A percentile compares a stretch with the other conserved stretches of the same genome.
These are phyloP conservation scores for Blastomyces silverae DNA, from an alignment of 2,329 filamentous ascomycete species.

Conservation along the genomic window DNA sequence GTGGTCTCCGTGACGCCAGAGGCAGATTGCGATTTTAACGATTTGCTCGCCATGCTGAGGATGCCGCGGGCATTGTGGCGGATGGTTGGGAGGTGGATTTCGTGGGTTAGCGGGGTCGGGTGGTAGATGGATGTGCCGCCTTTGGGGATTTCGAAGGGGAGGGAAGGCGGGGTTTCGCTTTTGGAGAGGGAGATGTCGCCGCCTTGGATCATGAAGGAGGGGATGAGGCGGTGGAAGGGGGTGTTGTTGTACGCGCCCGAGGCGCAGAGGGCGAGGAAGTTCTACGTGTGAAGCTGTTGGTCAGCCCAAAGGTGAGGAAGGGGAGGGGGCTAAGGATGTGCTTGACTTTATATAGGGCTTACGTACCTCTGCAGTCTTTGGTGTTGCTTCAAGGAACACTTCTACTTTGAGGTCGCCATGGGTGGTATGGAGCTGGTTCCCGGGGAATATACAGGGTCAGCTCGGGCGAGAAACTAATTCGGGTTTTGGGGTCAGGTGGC, in stretches of 20 bases:
- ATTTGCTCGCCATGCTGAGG: slow-evolving; percentile 54
- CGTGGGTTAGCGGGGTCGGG: slow-evolving; percentile 52
- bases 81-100: slow-evolving; percentile 52
- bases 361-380: slow-evolving; percentile 76
- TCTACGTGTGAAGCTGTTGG: slow-evolving; percentile 32
- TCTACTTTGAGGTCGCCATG: slow-evolving; percentile 90
- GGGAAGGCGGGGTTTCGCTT: slow-evolving; percentile 37
- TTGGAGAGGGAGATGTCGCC: slow-evolving; percentile 46
- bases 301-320: background rate
- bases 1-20: slow-evolving; percentile 27
- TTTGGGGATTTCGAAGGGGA: slow-evolving; percentile 47
- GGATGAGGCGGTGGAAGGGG: slow-evolving; percentile 58
- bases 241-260: slow-evolving; percentile 54
- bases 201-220: slow-evolving; percentile 58
- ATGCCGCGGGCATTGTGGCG: slow-evolving; percentile 53
- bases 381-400: slow-evolving; percentile 90
- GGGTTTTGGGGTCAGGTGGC: background rate
- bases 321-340: background rate
- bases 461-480: background rate
- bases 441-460: background rate
- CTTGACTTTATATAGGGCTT: slow-evolving; percentile 4
- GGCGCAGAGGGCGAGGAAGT: slow-evolving; percentile 61
- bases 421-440: slow-evolving; percentile 65
- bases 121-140: slow-evolving; percentile 52
- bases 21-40: slow-evolving; percentile 40